Conservation (phyloP, 257 asterid species). For the Nicotiana tomentosiformis region DNA sequence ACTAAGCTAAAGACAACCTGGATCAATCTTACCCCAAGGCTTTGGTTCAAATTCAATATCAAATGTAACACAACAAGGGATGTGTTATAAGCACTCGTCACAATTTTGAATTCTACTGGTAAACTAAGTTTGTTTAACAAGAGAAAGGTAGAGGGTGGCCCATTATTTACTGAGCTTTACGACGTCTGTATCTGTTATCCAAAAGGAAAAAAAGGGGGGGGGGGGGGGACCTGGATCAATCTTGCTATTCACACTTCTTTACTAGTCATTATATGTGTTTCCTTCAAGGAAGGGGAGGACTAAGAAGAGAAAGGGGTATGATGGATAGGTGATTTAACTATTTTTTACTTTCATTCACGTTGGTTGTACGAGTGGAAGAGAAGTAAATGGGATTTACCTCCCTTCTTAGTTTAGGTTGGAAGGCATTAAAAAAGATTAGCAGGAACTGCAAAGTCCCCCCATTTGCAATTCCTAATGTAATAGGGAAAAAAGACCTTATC, state of each 20-base stretch:
- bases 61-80: too few species aligned
- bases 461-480: not conserved
- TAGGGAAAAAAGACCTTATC: not conserved
- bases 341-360: not conserved
- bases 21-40: not conserved
- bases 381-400: not conserved
- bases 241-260: not conserved
- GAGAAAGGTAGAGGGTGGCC: not conserved
- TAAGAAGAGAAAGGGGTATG: not conserved
- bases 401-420: not conserved
- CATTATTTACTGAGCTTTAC: not conserved
- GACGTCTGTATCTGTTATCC: too few species aligned
- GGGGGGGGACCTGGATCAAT: not conserved
- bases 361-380: not conserved
- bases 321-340: not conserved
- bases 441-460: not conserved
- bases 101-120: not conserved
- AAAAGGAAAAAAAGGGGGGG: too few species aligned
- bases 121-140: not conserved
- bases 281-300: not conserved
- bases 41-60: not conserved
- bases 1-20: not conserved
- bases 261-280: not conserved
- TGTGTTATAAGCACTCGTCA: too few species aligned
- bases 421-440: not conserved